Evolutionary conservation across 306 rosid species (phyloP).

Genomic region (Cucumis hystrix): DNA sequence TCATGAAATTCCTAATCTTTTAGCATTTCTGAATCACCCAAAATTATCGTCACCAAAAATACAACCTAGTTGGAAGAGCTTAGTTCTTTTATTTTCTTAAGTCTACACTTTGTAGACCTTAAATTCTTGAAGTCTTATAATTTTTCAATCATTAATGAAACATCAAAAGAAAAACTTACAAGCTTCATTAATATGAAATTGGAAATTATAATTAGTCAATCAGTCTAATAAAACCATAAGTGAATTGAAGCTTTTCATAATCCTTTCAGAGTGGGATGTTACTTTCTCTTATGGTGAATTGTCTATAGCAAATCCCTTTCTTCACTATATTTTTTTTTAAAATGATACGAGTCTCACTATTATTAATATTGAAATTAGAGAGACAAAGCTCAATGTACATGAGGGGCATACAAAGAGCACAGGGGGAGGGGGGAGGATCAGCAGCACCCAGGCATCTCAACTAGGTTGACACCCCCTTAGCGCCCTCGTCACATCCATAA

Average conservation of each 20-base stretch:
- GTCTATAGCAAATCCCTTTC: neutral
- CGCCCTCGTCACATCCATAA: no score
- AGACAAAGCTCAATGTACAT: no score
- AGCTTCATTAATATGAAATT: neutral
- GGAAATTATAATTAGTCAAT: neutral
- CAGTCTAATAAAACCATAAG: neutral
- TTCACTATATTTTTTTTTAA: no score
- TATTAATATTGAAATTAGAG: no score
- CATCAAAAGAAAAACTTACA: neutral
- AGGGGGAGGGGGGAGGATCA: no score
- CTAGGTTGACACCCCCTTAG: no score
- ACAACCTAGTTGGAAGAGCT: neutral
- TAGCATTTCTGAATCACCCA: neutral
- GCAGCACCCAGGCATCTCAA: no score
- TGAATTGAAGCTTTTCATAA: neutral
- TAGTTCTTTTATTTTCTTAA: neutral
- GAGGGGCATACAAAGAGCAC: no score
- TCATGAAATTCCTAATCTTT: neutral
- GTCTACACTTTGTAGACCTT: neutral
- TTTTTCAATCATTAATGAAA: neutral
- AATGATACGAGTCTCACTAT: no score
- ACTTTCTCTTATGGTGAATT: neutral
- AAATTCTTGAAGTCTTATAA: neutral
- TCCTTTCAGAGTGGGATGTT: neutral
- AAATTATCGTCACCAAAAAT: neutral